phyloP scores from a whole-genome alignment of 2,329 filamentous ascomycete genomes.

The Talaromyces amestolkiae region DNA sequence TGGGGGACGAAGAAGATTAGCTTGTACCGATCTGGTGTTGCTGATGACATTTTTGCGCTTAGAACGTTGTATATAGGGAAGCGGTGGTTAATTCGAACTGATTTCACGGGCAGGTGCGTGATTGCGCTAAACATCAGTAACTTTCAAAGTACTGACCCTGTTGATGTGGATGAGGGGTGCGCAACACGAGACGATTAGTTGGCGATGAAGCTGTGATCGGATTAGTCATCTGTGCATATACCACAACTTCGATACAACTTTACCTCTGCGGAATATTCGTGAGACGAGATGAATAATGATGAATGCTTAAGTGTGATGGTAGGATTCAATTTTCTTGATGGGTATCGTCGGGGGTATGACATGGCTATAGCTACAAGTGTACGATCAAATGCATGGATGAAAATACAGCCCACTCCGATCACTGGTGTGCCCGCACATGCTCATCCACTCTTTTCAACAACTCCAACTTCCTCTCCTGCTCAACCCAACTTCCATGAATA shows the following conservation, averaged over 20 bases:
- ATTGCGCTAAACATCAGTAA: neutral
- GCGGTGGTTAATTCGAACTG: neutral
- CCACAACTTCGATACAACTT: neutral
- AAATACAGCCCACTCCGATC: neutral
- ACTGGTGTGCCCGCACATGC: slow-evolving; percentile 30
- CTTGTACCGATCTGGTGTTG: slow-evolving; percentile 36
- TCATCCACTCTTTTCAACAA: slow-evolving; percentile 46
- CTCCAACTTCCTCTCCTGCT: slow-evolving; percentile 59
- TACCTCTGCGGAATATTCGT: neutral
- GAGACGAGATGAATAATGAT: neutral
- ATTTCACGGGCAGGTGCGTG: neutral
- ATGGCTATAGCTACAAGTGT: neutral
- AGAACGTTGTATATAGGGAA: neutral
- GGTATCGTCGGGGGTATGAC: neutral
- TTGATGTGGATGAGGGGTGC: neutral
- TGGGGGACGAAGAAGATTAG: slow-evolving; percentile 46
- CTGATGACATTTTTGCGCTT: slow-evolving; percentile 25
- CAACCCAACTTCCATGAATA: slow-evolving; percentile 69
- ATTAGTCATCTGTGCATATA: slow-evolving; percentile 9
- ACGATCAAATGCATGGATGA: neutral
- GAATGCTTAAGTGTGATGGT: neutral
- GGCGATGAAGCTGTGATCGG: neutral
- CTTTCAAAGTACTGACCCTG: neutral
- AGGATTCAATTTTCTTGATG: neutral
- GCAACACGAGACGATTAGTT: neutral